Percentiles rank a stretch among this genome's conserved stretches.
Evolutionary conservation across 306 rosid species (phyloP).

Genomic region (Biancaea sappan): DNA sequence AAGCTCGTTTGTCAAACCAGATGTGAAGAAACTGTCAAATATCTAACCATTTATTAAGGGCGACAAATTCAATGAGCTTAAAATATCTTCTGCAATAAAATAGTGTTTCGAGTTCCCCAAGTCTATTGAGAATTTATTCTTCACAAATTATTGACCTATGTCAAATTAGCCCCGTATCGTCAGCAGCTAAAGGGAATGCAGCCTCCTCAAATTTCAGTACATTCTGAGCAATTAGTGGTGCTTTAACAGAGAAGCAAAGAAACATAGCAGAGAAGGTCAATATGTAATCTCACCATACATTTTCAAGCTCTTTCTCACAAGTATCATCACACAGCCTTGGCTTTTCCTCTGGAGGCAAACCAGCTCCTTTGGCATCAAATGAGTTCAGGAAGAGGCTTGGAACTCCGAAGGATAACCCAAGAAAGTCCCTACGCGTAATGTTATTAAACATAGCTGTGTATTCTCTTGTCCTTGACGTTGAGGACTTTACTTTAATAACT

Average conservation of each 20-base stretch:
- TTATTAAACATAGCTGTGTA: slow-evolving; percentile 32
- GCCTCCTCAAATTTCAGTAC: not conserved
- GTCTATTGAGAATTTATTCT: not conserved
- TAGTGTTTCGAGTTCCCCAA: not conserved
- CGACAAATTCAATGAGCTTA: not conserved
- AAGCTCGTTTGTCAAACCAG: not conserved
- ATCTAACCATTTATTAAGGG: slow-evolving; percentile 13
- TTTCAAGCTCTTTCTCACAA: slow-evolving; percentile 96
- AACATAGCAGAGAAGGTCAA: slow-evolving; percentile 34
- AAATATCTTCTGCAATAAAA: slow-evolving; percentile 10
- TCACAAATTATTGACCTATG: not conserved
- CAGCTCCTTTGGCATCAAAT: slow-evolving; percentile 72
- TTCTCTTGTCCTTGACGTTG: slow-evolving; percentile 40
- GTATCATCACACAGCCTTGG: slow-evolving; percentile 71
- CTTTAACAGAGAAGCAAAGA: not conserved
- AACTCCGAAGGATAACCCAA: slow-evolving; percentile 67
- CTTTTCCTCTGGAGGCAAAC: slow-evolving; percentile 89
- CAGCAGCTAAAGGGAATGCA: not conserved
- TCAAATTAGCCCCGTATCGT: not conserved
- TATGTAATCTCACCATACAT: slow-evolving; percentile 92
- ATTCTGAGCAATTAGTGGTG: not conserved
- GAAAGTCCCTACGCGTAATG: slow-evolving; percentile 64
- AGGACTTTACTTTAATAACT: slow-evolving; percentile 33
- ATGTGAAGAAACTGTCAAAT: not conserved
- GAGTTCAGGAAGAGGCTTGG: slow-evolving; percentile 54